Conservation (phyloP, 176 grass and related monocot species). For the Thalia dealbata region DNA sequence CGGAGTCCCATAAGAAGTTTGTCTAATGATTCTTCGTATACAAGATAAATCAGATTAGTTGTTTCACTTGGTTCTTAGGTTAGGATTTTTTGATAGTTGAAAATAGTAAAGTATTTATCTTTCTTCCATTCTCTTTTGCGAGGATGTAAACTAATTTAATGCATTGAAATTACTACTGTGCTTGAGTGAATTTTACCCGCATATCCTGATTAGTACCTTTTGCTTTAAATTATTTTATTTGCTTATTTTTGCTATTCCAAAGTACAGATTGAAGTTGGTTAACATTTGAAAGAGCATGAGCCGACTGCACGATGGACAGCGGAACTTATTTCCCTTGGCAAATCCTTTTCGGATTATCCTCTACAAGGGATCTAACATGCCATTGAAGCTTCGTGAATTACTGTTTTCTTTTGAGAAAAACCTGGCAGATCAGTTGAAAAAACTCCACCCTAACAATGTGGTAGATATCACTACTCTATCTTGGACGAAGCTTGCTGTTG, state of each 20-base stretch:
- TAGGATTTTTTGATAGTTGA: not conserved
- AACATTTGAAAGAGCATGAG: constrained; percentile 49
- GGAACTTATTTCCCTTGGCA: constrained; percentile 45
- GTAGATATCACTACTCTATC: constrained; percentile 46
- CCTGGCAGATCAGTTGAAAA: constrained; percentile 46
- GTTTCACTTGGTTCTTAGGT: not conserved
- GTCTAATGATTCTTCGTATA: not conserved
- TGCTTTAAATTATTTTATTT: not conserved
- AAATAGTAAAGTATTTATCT: not conserved
- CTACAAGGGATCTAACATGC: constrained; percentile 34
- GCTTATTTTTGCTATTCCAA: not conserved
- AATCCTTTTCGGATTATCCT: constrained; percentile 66
- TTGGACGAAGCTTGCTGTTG: constrained; percentile 60
- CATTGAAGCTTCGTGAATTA: constrained; percentile 34
- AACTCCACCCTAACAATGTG: constrained; percentile 41
- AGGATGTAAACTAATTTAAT: not conserved
- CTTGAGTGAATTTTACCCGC: not conserved
- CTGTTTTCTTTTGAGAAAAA: constrained; percentile 50
- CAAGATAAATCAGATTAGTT: not conserved
- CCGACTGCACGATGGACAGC: constrained; percentile 36
- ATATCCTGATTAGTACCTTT: not conserved
- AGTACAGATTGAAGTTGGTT: not conserved
- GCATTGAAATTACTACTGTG: not conserved
- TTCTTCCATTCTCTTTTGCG: not conserved
- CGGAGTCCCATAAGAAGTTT: not conserved